These are phyloP conservation scores for Cerioporus squamosus DNA, from an alignment of 1,284 basidiomycete species.

Conservation along the genomic window DNA sequence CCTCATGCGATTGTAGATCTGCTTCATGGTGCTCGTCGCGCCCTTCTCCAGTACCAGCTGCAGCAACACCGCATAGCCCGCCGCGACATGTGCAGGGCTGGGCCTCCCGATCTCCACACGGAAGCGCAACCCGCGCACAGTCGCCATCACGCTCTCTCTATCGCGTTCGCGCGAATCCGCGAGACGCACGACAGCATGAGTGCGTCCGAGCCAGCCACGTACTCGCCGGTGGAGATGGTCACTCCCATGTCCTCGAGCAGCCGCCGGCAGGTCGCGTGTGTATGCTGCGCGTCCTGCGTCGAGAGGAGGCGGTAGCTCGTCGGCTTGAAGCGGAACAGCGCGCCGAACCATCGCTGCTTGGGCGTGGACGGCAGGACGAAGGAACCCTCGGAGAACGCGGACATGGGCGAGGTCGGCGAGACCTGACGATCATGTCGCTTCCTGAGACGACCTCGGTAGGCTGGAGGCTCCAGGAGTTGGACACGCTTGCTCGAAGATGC, in stretches of 20 bases:
- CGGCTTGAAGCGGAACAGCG: slow-evolving; percentile 88
- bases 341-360: slow-evolving; percentile 87
- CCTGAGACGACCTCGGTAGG: slow-evolving; percentile 46
- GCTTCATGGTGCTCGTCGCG: slow-evolving; percentile 77
- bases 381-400: slow-evolving; percentile 45
- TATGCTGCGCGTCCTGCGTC: slow-evolving; percentile 66
- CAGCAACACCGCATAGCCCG: slow-evolving; percentile 60
- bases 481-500: slow-evolving; percentile 40
- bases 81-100: slow-evolving; percentile 46
- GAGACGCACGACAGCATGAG: slow-evolving; percentile 64
- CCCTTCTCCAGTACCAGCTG: slow-evolving; percentile 86
- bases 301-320: slow-evolving; percentile 69
- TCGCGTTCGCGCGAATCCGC: slow-evolving; percentile 55
- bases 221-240: slow-evolving; percentile 59
- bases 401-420: slow-evolving; percentile 46
- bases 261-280: slow-evolving; percentile 74
- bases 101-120: slow-evolving; percentile 71
- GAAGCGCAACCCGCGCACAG: slow-evolving; percentile 74
- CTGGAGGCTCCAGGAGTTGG: slow-evolving; percentile 55
- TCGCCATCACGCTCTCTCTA: slow-evolving; percentile 52
- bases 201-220: slow-evolving; percentile 23
- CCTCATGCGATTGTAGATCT: slow-evolving; percentile 70
- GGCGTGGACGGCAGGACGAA: slow-evolving; percentile 51
- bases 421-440: slow-evolving; percentile 38
- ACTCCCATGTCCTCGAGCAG: slow-evolving; percentile 78